These are phyloP conservation scores for Leptosphaerulina australis DNA, from an alignment of 2,329 filamentous ascomycete species.

Conservation along the genomic window DNA sequence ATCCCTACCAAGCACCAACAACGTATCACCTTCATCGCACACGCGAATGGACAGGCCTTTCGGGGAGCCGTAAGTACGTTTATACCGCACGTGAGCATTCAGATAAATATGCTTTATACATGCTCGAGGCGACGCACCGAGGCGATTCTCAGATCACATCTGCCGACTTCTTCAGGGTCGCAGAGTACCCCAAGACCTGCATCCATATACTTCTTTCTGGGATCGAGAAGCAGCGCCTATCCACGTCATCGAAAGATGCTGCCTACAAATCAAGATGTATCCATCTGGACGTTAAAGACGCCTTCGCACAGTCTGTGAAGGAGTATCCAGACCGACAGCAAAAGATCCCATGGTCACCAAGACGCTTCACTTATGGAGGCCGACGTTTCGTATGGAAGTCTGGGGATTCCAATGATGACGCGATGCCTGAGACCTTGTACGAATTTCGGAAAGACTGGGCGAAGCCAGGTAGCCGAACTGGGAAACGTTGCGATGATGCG, in stretches of 20 bases:
- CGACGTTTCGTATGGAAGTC: constrained; percentile 52
- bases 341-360: constrained; percentile 48
- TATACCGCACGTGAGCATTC: constrained; percentile 47
- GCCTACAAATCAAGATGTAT: constrained; percentile 48
- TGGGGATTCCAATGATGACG: constrained; percentile 55
- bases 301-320: constrained; percentile 43
- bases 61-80: constrained; percentile 44
- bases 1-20: constrained; percentile 38
- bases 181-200: constrained; percentile 42
- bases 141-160: constrained; percentile 43
- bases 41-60: constrained; percentile 45
- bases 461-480: constrained; percentile 45
- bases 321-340: constrained; percentile 47
- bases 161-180: constrained; percentile 45
- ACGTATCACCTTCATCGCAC: constrained; percentile 48
- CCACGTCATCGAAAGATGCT: constrained; percentile 33
- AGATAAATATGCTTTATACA: constrained; percentile 46
- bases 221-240: constrained; percentile 41
- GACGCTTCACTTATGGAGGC: constrained; percentile 47
- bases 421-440: constrained; percentile 48
- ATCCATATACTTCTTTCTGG: constrained; percentile 44
- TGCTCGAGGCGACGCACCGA: constrained; percentile 43
- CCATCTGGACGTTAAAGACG: constrained; percentile 34
- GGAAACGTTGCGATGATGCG: constrained; percentile 45
- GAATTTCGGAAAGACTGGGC: constrained; percentile 44